Conservation (phyloP, 2,329 filamentous ascomycete genomes). For the Onygenales sp. region DNA sequence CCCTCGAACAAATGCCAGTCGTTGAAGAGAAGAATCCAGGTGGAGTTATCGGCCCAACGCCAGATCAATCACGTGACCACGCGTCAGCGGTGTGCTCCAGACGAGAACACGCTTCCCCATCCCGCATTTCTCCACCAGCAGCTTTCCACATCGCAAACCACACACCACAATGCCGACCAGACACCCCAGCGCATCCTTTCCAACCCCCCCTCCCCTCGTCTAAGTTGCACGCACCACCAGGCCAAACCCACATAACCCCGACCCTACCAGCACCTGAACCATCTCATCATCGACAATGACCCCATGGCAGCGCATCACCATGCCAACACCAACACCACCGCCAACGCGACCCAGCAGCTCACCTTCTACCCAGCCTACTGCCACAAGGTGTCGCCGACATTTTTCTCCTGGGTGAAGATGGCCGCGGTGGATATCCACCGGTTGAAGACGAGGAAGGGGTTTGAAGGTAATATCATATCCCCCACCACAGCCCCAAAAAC, state of each 20-base stretch:
- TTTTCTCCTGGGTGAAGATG: conserved; percentile 54
- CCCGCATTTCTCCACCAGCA: too few species aligned
- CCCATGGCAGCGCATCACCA: conserved; percentile 4
- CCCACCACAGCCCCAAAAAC: background rate
- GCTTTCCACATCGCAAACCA: too few species aligned
- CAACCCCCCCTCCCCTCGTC: too few species aligned
- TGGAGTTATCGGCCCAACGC: too few species aligned
- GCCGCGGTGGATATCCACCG: conserved; percentile 46
- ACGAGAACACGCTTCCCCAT: too few species aligned
- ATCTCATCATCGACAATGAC: background rate
- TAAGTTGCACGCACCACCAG: background rate
- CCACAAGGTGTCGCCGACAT: conserved; percentile 52
- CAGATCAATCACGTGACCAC: too few species aligned
- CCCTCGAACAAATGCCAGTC: too few species aligned
- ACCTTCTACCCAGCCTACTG: conserved; percentile 50
- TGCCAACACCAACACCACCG: background rate
- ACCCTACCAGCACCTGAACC: too few species aligned
- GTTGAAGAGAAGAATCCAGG: too few species aligned
- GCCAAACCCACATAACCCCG: background rate
- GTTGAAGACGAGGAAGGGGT: conserved; percentile 39
- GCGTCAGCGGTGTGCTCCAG: too few species aligned
- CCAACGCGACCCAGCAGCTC: conserved; percentile 8
- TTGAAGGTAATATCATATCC: conserved; percentile 36
- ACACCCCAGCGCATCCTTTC: too few species aligned
- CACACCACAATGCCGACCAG: too few species aligned